A percentile compares a stretch with the other conserved stretches of the same genome.
These are phyloP conservation scores for Turnera subulata DNA, from an alignment of 345 rosid genomes.

Conservation along the genomic window DNA sequence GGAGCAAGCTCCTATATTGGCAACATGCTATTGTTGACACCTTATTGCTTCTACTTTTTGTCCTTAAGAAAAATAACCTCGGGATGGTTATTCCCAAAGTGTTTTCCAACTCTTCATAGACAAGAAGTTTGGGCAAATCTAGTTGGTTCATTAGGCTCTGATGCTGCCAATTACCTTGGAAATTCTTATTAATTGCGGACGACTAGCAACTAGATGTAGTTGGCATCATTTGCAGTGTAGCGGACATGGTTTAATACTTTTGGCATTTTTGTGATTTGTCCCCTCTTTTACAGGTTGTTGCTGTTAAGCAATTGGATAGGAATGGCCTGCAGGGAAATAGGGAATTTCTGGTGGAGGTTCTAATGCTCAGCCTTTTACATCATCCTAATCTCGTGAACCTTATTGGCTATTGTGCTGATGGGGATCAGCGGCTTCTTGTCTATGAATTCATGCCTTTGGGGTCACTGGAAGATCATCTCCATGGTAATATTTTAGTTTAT, in stretches of 20 bases:
- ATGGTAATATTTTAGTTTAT: conserved; percentile 45
- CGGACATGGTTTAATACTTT: not conserved
- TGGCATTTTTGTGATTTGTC: not conserved
- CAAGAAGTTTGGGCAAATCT: too few relatives aligned
- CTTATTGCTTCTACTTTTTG: too few relatives aligned
- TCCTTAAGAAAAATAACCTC: too few relatives aligned
- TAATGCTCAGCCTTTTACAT: conserved; percentile 98
- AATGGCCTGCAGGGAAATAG: conserved; percentile 98
- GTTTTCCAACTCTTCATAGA: too few relatives aligned
- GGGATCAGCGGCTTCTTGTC: conserved; percentile 96
- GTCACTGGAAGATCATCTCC: conserved; percentile 98
- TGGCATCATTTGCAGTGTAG: not conserved
- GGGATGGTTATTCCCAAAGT: too few relatives aligned
- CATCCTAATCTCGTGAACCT: conserved; percentile 91
- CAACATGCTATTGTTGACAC: too few relatives aligned
- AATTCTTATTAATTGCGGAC: too few relatives aligned
- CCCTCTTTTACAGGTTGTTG: conserved; percentile 60
- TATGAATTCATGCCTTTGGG: conserved; percentile 98
- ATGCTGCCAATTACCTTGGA: too few relatives aligned
- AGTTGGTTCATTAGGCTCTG: too few relatives aligned
- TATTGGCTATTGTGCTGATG: conserved; percentile 99
- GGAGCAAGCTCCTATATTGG: too few relatives aligned
- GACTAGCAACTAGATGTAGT: too few relatives aligned
- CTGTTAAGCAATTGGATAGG: conserved; percentile 92
- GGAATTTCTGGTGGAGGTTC: conserved; percentile 97